Evolutionary conservation across 805 yeast genomes (phyloP), one percentile per base, ranked within the genome.

Genomic region (Wickerhamiella siamensis): DNA sequence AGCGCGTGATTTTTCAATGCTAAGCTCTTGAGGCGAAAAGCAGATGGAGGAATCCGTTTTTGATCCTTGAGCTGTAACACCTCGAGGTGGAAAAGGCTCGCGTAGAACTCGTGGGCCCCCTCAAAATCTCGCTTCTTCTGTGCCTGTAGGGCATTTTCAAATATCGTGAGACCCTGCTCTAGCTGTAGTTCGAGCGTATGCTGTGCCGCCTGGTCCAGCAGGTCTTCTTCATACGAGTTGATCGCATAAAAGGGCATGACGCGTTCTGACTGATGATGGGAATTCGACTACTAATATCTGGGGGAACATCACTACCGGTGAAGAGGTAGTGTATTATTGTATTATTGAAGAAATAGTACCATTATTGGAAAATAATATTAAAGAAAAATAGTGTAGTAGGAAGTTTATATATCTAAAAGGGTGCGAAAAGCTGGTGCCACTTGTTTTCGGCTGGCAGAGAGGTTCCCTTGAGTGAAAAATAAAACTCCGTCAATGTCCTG

Each of bases 101-200:
- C 70, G 56, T 84, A 91, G 15, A 65, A 59, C 0, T 51, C 50
- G 33, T 68, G 67, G 0, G 96, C 79, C 3, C 62, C 66, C 0
- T 58, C 59, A 45, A 66, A 70, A 2, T 71, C 54, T 2, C 62
- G 60, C 1, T 62, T 57, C 47, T 76, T 74, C 49, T 91, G 88
- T 8, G 62, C 62, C 8, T 61, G 58, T 35, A 91, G 63, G 0
- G 95, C 95, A 17, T 61, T 60, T 51, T 83, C 83, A 55, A 80
- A 84, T 10, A 77, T 61, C 49, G 74, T 75, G 57, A 80, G 79
- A 3, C 94, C 91, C 54, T 81, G 82, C 58, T 91, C 97, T 17
- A 77, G 70, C 61, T 88, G 96, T 19, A 88, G 65, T 56, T 91
- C 99, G 38, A 95, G 66, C 1, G 96, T 80, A 53, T 86, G 94